Base-by-base conservation (phyloP, 2,329 filamentous ascomycete species). In the Xylaria sp. region DNA sequence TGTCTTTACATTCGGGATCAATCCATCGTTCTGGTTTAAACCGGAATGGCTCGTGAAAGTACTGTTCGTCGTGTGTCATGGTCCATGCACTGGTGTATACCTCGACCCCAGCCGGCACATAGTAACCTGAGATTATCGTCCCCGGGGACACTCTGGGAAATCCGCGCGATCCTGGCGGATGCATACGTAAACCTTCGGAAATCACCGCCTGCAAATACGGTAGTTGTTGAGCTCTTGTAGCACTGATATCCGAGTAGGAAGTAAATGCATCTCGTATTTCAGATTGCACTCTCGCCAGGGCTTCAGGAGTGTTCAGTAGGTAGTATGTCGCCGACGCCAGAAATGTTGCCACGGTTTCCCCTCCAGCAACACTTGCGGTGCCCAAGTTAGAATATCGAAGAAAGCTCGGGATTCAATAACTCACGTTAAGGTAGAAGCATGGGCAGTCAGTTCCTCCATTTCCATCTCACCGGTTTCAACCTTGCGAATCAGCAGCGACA, bases 341-440 rank as follows among this genome's bases (percentile, higher is more conserved):
- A 78, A 81, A 80, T 4, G 82, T 85, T 1, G 83, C 83, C 3
- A 83, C 84, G 0, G 85, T 87, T 68, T 86, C 84, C 37, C 82
- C 83, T 10, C 84, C 84, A 1, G 83, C 84, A 39, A 84, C 28
- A 28, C 28, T 28, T 28, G 28, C 28, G 28, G 28, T 28, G 3
- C 28, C 5, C 28, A 28, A 28, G 28, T 28, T 3, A 28, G 28
- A 28, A 28, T 28, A 28, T 28, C 23, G 28, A 28, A 28, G 28
- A 28, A 28, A 28, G 28, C 28, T 28, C 28, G 28, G 28, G 28
- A 6, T 4, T 28, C 28, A 28, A 28, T 4, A 28, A 28, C 28
- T 28, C 28, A 41, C 39, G 39, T 41, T 13, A 41, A 15, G 15
- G 39, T 41, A 10, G 39, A 41, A 10, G 15, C 39, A 12, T 41